Evolutionary conservation across 1,139 yeast species (phyloP), one percentile per base, ranked within the genome.

Genomic region (Suhomyces chickasaworum): DNA sequence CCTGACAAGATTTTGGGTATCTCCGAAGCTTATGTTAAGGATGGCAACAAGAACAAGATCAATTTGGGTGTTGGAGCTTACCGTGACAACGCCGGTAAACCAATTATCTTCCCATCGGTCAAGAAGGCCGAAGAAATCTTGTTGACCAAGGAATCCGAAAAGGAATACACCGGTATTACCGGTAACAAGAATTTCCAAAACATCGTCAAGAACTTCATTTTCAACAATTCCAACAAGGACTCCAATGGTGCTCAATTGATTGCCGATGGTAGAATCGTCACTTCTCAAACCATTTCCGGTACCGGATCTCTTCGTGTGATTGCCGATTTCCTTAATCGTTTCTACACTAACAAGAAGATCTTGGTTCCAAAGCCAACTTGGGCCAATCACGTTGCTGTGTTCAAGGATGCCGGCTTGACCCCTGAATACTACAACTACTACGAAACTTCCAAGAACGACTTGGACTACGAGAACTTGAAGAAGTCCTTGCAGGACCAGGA

Each of bases 1-100:
- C 84, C 90, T 23, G 93, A 86, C 66, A 83, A 84, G 58, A 84
- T 86, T 52, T 71, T 86, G 58, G 91, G 91, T 35, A 75, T 85
- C 46, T 71, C 84, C 29, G 84, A 80, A 53, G 78, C 82, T 51
- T 75, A 52, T 59, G 64, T 59, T 49, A 71, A 69, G 51, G 80
- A 75, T 56, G 27, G 64, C 47, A 75, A 74, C 62, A 43, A 68
- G 44, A 60, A 64, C 42, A 75, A 75, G 61, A 73, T 75, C 59
- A 74, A 74, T 62, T 70, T 75, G 63, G 80, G 80, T 49, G 80
- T 75, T 37, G 80, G 80, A 47, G 80, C 80, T 41, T 75, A 75
- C 65, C 68, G 80, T 63, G 75, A 73, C 58, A 71, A 73, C 61
- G 49, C 62, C 7, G 80, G 80, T 49, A 73, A 66, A 58, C 79